Base-by-base conservation (phyloP, 2,329 filamentous ascomycete genomes). In the Thielaviopsis euricoi region DNA sequence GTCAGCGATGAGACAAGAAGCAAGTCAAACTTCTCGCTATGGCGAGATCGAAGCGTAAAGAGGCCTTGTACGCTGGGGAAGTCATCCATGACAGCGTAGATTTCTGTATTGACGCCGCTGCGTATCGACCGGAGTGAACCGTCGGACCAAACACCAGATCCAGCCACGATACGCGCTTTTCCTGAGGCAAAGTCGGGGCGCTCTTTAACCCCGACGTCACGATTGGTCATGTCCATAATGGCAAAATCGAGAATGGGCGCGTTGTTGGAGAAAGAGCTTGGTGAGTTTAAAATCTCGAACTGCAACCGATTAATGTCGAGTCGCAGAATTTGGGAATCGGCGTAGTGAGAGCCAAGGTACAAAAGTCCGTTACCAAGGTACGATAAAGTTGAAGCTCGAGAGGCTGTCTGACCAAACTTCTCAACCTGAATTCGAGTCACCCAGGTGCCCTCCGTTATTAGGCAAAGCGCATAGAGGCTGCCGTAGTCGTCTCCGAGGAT, bases 401-500 rank as follows among this genome's bases (percentile, higher is more conserved):
- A 88, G 0, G 86, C 90, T 25, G 61, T 60, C 2, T 69, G 63
- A 3, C 74, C 76, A 21, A 95, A 76, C 22, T 77, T 72, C 55
- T 81, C 77, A 21, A 96, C 75, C 57, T 83, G 79, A 77, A 94
- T 86, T 22, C 80, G 80, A 15, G 79, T 80, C 0, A 96, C 87
- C 17, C 83, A 79, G 6, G 81, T 78, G 3, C 80, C 76, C 10
- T 77, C 73, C 1, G 88, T 76, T 15, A 86, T 70, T 13, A 98
- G 80, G 67, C 89, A 89, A 43, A 98, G 73, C n/a, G 96, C 74
- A 66, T 91, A 89, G 23, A 98, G 70, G 54, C 79, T 80, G 17
- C 93, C 91, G 66, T 93, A 96, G 64, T 96, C 89, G 67, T 98
- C 93, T 1, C 86, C 89, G 2, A 98, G 72, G n/a, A 96, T 75